Evolutionary conservation across 495 filamentous ascomycete genomes (phyloP).

Genomic region (Lepraria neglecta): DNA sequence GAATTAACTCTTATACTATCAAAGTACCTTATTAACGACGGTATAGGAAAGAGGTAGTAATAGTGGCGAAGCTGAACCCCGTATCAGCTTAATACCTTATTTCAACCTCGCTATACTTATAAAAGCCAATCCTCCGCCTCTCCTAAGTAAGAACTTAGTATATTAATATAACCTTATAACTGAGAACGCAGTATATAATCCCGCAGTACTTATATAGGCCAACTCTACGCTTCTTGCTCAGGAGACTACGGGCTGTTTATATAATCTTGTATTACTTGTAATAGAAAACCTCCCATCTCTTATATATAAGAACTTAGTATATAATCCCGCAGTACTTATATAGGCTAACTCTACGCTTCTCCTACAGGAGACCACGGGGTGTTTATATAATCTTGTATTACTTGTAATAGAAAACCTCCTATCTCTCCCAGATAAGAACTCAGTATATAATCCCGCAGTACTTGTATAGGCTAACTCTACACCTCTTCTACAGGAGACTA

Average conservation of each 20-base stretch:
- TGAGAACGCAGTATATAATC: too few species aligned
- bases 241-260: neutral
- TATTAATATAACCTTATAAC: constrained; percentile 6
- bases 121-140: neutral
- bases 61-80: neutral
- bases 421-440: neutral
- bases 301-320: constrained; percentile 8
- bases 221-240: neutral
- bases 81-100: neutral
- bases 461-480: neutral
- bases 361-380: neutral
- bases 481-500: neutral
- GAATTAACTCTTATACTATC: neutral
- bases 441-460: too few species aligned
- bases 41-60: neutral
- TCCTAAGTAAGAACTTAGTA: constrained; percentile 1
- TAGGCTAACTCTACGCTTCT: constrained; percentile 1
- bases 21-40: neutral
- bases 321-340: too few species aligned
- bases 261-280: constrained; percentile 3
- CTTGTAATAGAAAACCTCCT: neutral
- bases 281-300: constrained; percentile 6
- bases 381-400: neutral
- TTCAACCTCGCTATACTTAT: too few species aligned
- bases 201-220: neutral